A percentile compares a stretch with the other conserved stretches of the same genome.
phyloP scores from a whole-genome alignment of 2,329 filamentous ascomycete species.

The Phaeosphaeria sp. region DNA sequence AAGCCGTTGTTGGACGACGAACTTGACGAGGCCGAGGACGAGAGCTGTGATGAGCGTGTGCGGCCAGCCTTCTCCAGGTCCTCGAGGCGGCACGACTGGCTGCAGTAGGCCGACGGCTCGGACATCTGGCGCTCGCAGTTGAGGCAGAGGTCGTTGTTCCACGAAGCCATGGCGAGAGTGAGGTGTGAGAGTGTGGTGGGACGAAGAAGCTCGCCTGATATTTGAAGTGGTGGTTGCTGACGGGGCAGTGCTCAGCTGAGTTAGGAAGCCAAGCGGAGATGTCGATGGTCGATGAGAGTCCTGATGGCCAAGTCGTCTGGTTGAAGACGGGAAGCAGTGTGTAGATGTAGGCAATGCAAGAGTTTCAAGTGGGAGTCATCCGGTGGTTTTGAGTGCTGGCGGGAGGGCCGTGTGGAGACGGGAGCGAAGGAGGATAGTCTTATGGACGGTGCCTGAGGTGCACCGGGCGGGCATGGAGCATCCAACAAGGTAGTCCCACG shows the following conservation, averaged over 20 bases:
- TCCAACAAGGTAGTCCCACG: conserved; percentile 26
- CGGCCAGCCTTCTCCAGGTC: conserved; percentile 76
- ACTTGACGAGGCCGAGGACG: conserved; percentile 61
- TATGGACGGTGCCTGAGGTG: conserved; percentile 23
- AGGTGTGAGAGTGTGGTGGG: conserved; percentile 1
- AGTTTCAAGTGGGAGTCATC: conserved; percentile 27
- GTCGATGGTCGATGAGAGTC: neutral
- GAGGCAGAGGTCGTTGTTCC: conserved; percentile 86
- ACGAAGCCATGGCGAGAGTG: conserved; percentile 43
- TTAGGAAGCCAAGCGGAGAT: neutral
- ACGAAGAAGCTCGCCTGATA: conserved; percentile 5
- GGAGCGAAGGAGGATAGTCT: conserved; percentile 35
- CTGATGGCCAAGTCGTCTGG: neutral
- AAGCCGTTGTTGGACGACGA: conserved; percentile 63
- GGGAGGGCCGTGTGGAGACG: conserved; percentile 37
- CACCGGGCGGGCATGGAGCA: conserved; percentile 1
- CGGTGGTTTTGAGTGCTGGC: conserved; percentile 19
- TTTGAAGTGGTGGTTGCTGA: conserved; percentile 3
- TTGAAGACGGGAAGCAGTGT: conserved; percentile 7
- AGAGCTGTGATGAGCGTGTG: conserved; percentile 52
- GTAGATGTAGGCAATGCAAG: neutral
- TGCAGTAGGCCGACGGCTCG: conserved; percentile 81
- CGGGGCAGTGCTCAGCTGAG: conserved; percentile 6
- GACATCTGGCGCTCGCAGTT: conserved; percentile 90
- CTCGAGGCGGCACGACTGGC: conserved; percentile 85